Evolutionary conservation across 2,329 filamentous ascomycete genomes (phyloP), one percentile per base, ranked within the genome.

Genomic region (Cordyceps fumosorosea): DNA sequence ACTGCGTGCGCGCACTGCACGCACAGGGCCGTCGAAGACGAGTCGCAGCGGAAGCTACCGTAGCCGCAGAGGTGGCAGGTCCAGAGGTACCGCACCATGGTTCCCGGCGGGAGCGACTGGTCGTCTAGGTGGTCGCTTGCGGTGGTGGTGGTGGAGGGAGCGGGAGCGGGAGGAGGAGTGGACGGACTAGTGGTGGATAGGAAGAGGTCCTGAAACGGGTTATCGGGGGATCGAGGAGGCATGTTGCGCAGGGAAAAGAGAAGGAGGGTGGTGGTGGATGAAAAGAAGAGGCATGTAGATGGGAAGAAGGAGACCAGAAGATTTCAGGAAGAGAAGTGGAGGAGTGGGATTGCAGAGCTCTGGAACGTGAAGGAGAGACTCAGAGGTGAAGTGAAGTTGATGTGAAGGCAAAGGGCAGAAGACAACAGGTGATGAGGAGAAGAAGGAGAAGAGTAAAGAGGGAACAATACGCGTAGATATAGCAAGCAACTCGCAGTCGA

Each of bases 361-460:
- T 60, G 57, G 57, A 54, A 60, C 10, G 34, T 54, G 3, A 60
- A 60, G 3, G 57, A 60, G 57, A 60, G 57, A 42, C 48, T 53
- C 57, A 60, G 57, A 60, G 50, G 34, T 52, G 32, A 50, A 56
- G 37, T 45, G 54, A 48, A 37, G 12, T 24, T 7, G 18, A 59
- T n/a, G 44, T 47, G 32, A 14, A 32, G 26, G 18, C 5, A 5
- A 24, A 44, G 22, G 34, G 14, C 32, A 26, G 56, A 22, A 26
- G 26, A 45, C 20, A 5, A n/a, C 11, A 55, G 34, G 18, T 42
- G 37, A 42, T 12, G 37, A 18, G n/a, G n/a, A 18, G 44, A n/a
- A 18, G n/a, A 22, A 22, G 16, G 29, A 52, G 48, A 32, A 14
- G 5, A 29, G 8, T 29, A 29, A 7, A 7, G 18, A 45, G 16